A percentile compares a stretch with the other conserved stretches of the same genome.
These are phyloP conservation scores for Fonsecaea pedrosoi DNA, from an alignment of 2,329 filamentous ascomycete genomes.

Conservation along the genomic window DNA sequence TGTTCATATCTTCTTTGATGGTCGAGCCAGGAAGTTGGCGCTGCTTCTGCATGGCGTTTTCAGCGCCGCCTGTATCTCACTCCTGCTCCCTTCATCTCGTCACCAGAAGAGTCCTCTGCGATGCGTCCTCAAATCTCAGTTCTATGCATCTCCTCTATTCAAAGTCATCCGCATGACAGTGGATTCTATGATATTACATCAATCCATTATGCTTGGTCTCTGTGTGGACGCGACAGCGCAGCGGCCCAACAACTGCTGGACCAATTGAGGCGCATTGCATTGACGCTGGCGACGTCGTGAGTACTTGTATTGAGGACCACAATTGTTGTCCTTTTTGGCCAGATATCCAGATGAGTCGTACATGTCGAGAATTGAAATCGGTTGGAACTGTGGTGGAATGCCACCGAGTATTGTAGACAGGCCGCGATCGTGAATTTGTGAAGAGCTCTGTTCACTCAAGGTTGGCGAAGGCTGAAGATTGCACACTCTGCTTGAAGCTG, in stretches of 20 bases:
- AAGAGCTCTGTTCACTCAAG: too few species aligned
- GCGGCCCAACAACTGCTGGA: background rate
- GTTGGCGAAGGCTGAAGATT: too few species aligned
- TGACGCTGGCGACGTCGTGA: background rate
- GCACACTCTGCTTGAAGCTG: too few species aligned
- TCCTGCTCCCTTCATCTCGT: background rate
- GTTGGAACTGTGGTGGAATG: too few species aligned
- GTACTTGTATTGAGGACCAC: background rate
- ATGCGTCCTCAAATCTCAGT: background rate
- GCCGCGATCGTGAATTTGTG: too few species aligned
- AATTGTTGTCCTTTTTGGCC: background rate
- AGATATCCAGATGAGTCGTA: background rate
- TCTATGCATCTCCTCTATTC: background rate
- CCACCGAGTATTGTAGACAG: too few species aligned
- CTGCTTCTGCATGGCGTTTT: background rate
- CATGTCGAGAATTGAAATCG: background rate
- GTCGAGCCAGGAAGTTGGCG: background rate
- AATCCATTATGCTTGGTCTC: too few species aligned
- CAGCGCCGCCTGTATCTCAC: background rate
- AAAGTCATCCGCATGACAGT: too few species aligned
- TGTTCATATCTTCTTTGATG: background rate
- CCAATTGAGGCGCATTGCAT: background rate
- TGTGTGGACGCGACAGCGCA: background rate
- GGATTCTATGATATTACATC: too few species aligned
- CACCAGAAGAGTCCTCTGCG: background rate